Evolutionary conservation across 2,329 filamentous ascomycete species (phyloP).

Genomic region (Reticulascus tulasneorum): DNA sequence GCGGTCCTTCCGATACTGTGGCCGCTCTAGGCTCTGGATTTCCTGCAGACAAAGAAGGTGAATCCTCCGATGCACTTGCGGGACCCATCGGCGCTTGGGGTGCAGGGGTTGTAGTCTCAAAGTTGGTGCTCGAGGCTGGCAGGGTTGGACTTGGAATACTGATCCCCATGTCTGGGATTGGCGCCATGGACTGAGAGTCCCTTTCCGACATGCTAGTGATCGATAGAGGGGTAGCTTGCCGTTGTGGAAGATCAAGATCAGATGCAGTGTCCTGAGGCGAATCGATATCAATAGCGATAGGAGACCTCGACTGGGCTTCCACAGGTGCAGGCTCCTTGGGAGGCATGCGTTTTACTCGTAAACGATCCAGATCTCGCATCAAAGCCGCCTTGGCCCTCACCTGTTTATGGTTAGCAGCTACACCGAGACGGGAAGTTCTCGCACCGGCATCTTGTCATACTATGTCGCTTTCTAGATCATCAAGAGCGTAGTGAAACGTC

Average conservation of each 20-base stretch:
- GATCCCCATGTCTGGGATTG: constrained; percentile 55
- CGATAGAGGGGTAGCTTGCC: too few relatives aligned
- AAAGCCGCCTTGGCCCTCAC: constrained; percentile 52
- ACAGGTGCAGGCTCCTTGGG: constrained; percentile 20
- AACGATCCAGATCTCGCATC: constrained; percentile 46
- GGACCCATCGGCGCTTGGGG: constrained; percentile 18
- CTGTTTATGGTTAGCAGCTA: constrained; percentile 23
- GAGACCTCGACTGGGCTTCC: constrained; percentile 30
- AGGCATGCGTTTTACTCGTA: constrained; percentile 21
- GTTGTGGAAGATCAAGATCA: too few relatives aligned
- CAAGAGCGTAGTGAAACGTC: constrained; percentile 48
- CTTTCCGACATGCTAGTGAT: too few relatives aligned
- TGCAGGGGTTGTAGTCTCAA: constrained; percentile 14
- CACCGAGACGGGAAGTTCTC: neutral
- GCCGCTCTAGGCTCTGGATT: constrained; percentile 23
- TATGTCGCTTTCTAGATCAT: constrained; percentile 55
- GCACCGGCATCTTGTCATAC: constrained; percentile 34
- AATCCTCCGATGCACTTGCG: too few relatives aligned
- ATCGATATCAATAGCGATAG: constrained; percentile 32
- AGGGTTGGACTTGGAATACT: constrained; percentile 27
- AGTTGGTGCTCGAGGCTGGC: constrained; percentile 16
- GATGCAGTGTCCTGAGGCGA: constrained; percentile 4
- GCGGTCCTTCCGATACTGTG: constrained; percentile 3
- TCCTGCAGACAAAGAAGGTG: constrained; percentile 24
- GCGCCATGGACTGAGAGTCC: constrained; percentile 45